Conservation (phyloP, 2,329 filamentous ascomycete genomes). For the Leptographium lundbergii region DNA sequence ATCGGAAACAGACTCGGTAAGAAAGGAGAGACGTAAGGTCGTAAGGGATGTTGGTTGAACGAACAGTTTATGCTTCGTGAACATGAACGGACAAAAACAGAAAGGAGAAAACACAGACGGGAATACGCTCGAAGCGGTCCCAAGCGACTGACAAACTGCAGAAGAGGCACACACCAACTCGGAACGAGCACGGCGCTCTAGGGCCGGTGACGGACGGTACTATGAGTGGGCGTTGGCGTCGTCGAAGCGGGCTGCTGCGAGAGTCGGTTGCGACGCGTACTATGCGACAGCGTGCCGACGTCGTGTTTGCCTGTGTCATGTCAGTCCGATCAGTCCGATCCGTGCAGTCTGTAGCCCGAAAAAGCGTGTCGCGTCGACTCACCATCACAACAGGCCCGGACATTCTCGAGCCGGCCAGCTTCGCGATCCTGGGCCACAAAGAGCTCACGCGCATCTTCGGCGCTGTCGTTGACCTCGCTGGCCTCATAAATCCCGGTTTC, state of each 20-base stretch:
- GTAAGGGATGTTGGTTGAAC: background rate
- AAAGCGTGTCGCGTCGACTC: constrained; percentile 25
- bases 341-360: background rate
- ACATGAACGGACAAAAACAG: background rate
- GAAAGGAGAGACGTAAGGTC: constrained; percentile 3
- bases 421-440: constrained; percentile 70
- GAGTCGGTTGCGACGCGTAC: constrained; percentile 14
- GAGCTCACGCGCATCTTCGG: constrained; percentile 69
- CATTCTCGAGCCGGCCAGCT: constrained; percentile 77
- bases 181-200: background rate
- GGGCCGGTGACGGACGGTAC: constrained; percentile 5
- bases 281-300: constrained; percentile 42
- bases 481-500: constrained; percentile 31
- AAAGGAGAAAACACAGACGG: background rate
- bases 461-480: constrained; percentile 58
- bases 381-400: constrained; percentile 96
- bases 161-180: background rate
- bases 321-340: background rate
- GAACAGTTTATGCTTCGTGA: background rate
- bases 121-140: background rate
- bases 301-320: constrained; percentile 53
- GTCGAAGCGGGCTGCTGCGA: constrained; percentile 4
- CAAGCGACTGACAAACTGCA: background rate
- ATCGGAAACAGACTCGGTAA: background rate
- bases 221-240: constrained; percentile 9